Base-by-base conservation (phyloP, 2,329 filamentous ascomycete species). In the Metarhizium robertsii region DNA sequence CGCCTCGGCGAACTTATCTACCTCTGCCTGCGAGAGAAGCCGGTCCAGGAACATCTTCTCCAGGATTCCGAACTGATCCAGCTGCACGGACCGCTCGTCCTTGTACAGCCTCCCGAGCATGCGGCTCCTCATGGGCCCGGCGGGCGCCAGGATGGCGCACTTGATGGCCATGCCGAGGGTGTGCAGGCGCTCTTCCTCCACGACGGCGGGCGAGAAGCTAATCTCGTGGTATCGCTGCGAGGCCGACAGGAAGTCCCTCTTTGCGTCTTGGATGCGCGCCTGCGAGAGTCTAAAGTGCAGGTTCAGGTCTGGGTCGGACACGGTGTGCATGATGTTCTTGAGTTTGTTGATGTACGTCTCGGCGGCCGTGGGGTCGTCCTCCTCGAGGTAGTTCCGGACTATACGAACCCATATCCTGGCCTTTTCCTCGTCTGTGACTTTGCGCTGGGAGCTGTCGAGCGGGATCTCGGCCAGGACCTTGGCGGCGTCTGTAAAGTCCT, bases 1-100 rank as follows among this genome's bases (percentile, higher is more conserved):
- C 53, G 85, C 86, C 62, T 87, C 78, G 0, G 92, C 87, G 66
- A 99, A 99, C 55, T 88, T 85, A 42, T 85, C 83, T 46, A 96
- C 90, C 73, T 99, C 94, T n/a, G 78, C 80, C 0, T 87, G 83
- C 0, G 83, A 82, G 51, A 99, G 78, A 3, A 99, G 77, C 6
- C 92, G 84, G 70, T 97, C 90, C 51, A 97, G 79, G 70, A 95
- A 96, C 83, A 99, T 97, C 77, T 97, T 97, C 75, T 97, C 94
- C 14, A 99, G 76, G 54, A 99, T 96, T 51, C 84, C 78, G 66
- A 88, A 92, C 72, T 97, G 90, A 36, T 86, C 82, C 2, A 94
- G 81, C 52, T 85, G 81, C 3, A 78, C 76, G 0, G 89, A 81
- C 34, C 94, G 83, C 61, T 97, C 94, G 70, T 99, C 94, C 71